Percentiles rank a stretch among this genome's conserved stretches.
Evolutionary conservation across 352 stramenopile species (phyloP).

Genomic region (Pythium biforme): DNA sequence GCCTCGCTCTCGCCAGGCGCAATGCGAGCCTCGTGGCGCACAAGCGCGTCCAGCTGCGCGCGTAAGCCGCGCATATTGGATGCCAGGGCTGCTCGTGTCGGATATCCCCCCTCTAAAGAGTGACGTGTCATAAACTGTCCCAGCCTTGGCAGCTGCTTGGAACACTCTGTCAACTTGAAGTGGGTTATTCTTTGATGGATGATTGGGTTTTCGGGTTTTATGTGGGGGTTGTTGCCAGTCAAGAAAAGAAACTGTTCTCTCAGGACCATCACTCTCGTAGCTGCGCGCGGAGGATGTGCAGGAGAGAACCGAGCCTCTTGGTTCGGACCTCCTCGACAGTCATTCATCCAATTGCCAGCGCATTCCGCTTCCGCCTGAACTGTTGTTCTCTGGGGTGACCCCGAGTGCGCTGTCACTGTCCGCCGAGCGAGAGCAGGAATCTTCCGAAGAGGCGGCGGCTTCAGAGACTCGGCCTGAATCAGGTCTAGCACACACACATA

Average conservation of each 20-base stretch:
- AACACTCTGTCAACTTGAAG: conserved; percentile 18
- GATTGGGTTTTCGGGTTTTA: conserved; percentile 11
- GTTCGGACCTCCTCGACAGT: neutral
- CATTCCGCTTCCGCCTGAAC: conserved; percentile 22
- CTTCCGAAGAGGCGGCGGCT: conserved; percentile 13
- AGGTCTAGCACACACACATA: neutral
- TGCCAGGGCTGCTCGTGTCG: neutral
- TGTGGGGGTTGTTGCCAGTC: conserved; percentile 1
- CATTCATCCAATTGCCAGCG: conserved; percentile 17
- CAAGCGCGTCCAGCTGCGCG: conserved; percentile 51
- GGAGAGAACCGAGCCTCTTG: conserved; percentile 7
- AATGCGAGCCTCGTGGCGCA: conserved; percentile 44
- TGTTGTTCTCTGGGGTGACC: neutral
- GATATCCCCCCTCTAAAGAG: neutral
- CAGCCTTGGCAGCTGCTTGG: neutral
- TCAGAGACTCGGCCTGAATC: neutral
- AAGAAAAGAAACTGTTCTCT: conserved; percentile 19
- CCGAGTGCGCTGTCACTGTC: neutral
- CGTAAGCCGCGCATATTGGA: conserved; percentile 24
- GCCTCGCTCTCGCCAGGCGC: conserved; percentile 31
- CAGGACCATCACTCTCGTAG: conserved; percentile 24
- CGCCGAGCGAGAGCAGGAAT: neutral
- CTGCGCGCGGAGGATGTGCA: neutral
- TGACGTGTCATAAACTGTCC: conserved; percentile 6
- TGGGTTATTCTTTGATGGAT: conserved; percentile 16